A percentile compares a stretch with the other conserved stretches of the same genome.
phyloP scores from a whole-genome alignment of 306 rosid genomes.

The Morella rubra region DNA sequence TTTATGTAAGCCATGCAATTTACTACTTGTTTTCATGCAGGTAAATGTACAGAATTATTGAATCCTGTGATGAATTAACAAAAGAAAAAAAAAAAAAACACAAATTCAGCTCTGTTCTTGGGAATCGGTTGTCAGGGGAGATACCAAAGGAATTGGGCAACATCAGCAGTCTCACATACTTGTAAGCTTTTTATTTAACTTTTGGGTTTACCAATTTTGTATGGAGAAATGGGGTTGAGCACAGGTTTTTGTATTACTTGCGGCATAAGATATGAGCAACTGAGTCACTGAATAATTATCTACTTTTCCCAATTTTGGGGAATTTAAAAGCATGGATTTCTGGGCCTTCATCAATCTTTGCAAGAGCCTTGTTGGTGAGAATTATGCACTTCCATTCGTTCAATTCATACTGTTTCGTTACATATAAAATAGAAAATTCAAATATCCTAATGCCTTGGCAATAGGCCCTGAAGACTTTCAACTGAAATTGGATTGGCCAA shows the following conservation, averaged over 20 bases:
- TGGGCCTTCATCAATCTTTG: neutral
- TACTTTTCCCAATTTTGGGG: neutral
- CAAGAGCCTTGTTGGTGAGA: slow-evolving; percentile 5
- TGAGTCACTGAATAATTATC: neutral
- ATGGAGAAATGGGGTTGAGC: neutral
- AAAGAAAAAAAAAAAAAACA: no score
- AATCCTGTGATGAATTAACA: neutral
- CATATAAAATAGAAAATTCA: neutral
- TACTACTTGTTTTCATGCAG: neutral
- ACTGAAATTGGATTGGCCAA: neutral
- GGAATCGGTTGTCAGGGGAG: slow-evolving; percentile 28
- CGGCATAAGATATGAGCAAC: neutral
- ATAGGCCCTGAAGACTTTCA: neutral
- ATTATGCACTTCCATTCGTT: neutral
- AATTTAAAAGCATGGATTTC: neutral
- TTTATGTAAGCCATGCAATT: slow-evolving; percentile 17
- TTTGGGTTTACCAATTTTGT: neutral
- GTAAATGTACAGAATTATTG: neutral
- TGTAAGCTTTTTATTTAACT: slow-evolving; percentile 17
- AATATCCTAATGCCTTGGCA: neutral
- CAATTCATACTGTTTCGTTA: neutral
- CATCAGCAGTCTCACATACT: slow-evolving; percentile 22
- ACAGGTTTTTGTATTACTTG: neutral
- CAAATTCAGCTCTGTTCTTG: slow-evolving; percentile 29
- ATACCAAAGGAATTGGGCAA: slow-evolving; percentile 38